These are phyloP conservation scores for Tulasnella sp. DNA, from an alignment of 768 basidiomycete genomes.

Conservation along the genomic window DNA sequence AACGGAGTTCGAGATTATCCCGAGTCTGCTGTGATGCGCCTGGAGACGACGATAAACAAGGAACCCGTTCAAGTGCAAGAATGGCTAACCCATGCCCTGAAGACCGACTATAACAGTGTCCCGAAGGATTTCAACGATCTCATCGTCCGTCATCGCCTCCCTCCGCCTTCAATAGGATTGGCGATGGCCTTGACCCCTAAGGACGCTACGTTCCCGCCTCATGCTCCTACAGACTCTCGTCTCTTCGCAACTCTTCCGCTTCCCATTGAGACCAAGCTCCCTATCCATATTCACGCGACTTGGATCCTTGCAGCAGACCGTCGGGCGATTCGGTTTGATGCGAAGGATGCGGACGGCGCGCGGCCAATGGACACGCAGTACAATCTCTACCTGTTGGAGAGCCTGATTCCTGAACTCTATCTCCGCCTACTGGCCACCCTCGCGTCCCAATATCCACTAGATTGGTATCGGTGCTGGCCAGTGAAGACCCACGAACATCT, in stretches of 20 bases:
- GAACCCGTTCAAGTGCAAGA: not conserved
- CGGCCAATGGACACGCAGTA: not conserved
- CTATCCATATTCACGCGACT: constrained; percentile 38
- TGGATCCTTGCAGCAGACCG: constrained; percentile 40
- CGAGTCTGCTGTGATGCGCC: not conserved
- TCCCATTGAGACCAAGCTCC: constrained; percentile 32
- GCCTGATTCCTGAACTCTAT: not conserved
- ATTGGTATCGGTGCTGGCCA: not conserved
- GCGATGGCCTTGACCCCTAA: not conserved
- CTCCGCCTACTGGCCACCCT: not conserved
- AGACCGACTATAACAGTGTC: not conserved
- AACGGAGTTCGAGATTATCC: not conserved
- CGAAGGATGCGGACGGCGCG: not conserved
- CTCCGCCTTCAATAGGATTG: not conserved
- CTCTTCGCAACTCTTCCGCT: constrained; percentile 40
- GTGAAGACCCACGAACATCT: not conserved
- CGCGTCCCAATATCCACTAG: not conserved
- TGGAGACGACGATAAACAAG: not conserved
- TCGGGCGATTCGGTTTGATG: constrained; percentile 19
- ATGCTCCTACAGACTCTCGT: not conserved
- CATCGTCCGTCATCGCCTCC: not conserved
- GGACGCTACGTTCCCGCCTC: not conserved
- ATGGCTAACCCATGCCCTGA: not conserved
- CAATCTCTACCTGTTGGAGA: not conserved
- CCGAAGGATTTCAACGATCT: not conserved